Percentiles rank a stretch among this genome's conserved stretches.
Conservation (phyloP, 495 filamentous ascomycete species). For the Aspergillus nanangensis region DNA sequence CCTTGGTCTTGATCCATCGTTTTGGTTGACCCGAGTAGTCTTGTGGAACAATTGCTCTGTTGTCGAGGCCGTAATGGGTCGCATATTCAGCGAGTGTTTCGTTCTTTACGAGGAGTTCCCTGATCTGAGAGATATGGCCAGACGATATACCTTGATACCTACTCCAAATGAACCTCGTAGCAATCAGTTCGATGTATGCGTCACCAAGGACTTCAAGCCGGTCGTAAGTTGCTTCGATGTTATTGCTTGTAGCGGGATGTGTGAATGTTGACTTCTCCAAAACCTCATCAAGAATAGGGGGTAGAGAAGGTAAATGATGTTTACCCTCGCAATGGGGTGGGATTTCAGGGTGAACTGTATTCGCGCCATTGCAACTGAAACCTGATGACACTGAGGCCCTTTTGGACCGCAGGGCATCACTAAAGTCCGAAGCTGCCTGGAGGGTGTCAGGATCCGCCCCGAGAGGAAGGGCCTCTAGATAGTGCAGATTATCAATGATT, state of each 20-base stretch:
- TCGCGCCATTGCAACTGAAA: too few relatives aligned
- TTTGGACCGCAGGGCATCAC: too few relatives aligned
- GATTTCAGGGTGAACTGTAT: too few relatives aligned
- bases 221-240: conserved; percentile 50
- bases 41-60: conserved; percentile 48
- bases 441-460: conserved; percentile 18
- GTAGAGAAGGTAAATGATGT: conserved; percentile 45
- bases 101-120: conserved; percentile 73
- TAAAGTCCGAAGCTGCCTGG: conserved; percentile 18
- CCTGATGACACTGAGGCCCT: too few relatives aligned
- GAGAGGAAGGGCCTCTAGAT: conserved; percentile 3
- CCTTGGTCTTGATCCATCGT: conserved; percentile 63
- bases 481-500: conserved; percentile 11
- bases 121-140: conserved; percentile 59
- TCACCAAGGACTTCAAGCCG: conserved; percentile 74
- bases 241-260: conserved; percentile 48
- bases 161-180: conserved; percentile 58
- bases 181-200: conserved; percentile 66
- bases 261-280: conserved; percentile 64
- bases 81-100: conserved; percentile 65
- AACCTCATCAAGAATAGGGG: conserved; percentile 49
- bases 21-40: conserved; percentile 36
- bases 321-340: too few relatives aligned
- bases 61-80: conserved; percentile 61
- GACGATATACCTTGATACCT: conserved; percentile 55